phyloP scores from a whole-genome alignment of 192 early-diverging fungal species.

The Coemansia sp. region DNA sequence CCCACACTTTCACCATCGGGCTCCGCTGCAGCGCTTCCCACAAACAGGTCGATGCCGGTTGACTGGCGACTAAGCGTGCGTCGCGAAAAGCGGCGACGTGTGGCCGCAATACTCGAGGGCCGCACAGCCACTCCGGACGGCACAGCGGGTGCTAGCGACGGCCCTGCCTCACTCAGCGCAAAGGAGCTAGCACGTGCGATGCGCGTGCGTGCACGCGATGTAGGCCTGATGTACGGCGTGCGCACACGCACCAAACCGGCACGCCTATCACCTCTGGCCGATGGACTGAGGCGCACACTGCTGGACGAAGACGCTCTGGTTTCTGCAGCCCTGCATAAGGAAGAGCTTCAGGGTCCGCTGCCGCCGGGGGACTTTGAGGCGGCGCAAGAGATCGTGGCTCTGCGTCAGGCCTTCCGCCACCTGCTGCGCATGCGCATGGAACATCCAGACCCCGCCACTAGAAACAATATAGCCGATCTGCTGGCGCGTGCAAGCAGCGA shows the following conservation, averaged over 20 bases:
- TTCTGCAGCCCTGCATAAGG: slow-evolving; percentile 13
- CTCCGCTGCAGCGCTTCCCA: too few species aligned
- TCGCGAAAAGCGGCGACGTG: slow-evolving; percentile 28
- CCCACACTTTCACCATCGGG: too few species aligned
- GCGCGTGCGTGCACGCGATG: slow-evolving; percentile 35
- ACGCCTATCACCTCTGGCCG: slow-evolving; percentile 22
- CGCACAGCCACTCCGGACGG: too few species aligned
- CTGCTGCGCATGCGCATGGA: slow-evolving; percentile 36
- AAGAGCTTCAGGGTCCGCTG: slow-evolving; percentile 8
- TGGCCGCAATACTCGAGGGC: slow-evolving; percentile 25
- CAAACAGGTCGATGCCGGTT: too few species aligned
- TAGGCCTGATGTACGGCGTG: slow-evolving; percentile 34
- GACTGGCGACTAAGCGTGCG: slow-evolving; percentile 28
- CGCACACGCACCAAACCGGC: slow-evolving; percentile 15
- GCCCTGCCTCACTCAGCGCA: too few species aligned
- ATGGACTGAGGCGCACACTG: slow-evolving; percentile 25
- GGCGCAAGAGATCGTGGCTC: slow-evolving; percentile 33
- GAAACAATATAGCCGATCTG: slow-evolving; percentile 22
- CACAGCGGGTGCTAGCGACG: too few species aligned
- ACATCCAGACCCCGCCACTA: slow-evolving; percentile 27
- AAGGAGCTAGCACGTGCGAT: slow-evolving; percentile 23
- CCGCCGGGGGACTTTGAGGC: slow-evolving; percentile 36
- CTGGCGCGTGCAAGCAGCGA: slow-evolving; percentile 27
- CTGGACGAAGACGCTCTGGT: slow-evolving; percentile 42
- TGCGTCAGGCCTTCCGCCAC: slow-evolving; percentile 25